Evolutionary conservation across 2,329 filamentous ascomycete species (phyloP).

Genomic region (Colletotrichum orchidophilum): DNA sequence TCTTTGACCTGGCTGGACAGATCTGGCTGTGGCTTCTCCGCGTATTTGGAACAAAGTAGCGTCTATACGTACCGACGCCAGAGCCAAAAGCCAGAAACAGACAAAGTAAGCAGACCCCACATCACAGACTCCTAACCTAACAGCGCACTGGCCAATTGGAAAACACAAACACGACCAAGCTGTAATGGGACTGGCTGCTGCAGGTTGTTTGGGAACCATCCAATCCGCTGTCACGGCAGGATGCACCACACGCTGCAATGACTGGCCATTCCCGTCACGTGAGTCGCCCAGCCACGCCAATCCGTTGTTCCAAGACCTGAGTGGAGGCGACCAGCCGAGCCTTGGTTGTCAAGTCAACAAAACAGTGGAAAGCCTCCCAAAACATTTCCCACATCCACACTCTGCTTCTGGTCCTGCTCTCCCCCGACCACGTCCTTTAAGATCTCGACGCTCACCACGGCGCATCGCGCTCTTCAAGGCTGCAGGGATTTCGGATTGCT

Average conservation of each 20-base stretch:
- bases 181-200: constrained; percentile 16
- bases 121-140: constrained; percentile 4
- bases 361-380: constrained; percentile 28
- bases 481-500: constrained; percentile 28
- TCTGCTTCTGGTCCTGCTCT: constrained; percentile 19
- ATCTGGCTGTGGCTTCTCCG: constrained; percentile 2
- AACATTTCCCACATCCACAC: constrained; percentile 29
- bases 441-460: constrained; percentile 32
- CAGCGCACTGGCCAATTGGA: constrained; percentile 4
- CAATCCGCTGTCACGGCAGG: background rate
- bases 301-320: constrained; percentile 12
- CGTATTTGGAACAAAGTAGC: constrained; percentile 21
- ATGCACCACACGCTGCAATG: background rate
- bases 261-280: constrained; percentile 7
- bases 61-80: constrained; percentile 27
- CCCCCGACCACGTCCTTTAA: constrained; percentile 31
- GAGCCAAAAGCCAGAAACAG: constrained; percentile 33
- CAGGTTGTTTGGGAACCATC: constrained; percentile 2
- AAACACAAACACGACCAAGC: constrained; percentile 19
- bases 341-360: constrained; percentile 29
- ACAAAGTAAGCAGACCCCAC: constrained; percentile 33
- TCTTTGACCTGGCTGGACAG: constrained; percentile 4
- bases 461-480: constrained; percentile 28
- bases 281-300: constrained; percentile 19
- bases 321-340: constrained; percentile 21